Conservation (phyloP, 2,329 filamentous ascomycete species). For the Alternaria longipes region DNA sequence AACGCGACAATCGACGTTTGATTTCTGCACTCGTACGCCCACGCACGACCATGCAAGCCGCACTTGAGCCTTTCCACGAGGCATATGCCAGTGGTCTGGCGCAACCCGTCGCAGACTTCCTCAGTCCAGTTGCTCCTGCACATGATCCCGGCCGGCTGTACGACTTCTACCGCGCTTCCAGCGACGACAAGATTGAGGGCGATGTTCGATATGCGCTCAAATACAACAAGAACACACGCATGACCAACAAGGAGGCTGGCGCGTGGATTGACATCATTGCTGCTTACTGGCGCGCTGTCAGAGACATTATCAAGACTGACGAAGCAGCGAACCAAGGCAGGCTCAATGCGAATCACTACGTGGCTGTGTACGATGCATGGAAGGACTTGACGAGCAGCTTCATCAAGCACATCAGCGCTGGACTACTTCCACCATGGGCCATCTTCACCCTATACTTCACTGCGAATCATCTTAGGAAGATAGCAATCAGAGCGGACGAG, state of each 20-base stretch:
- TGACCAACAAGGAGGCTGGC: constrained; percentile 73
- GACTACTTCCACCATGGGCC: constrained; percentile 86
- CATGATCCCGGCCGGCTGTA: constrained; percentile 72
- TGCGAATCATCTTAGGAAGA: constrained; percentile 84
- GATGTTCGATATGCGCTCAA: constrained; percentile 78
- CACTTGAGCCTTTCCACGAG: constrained; percentile 77
- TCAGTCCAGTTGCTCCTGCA: constrained; percentile 74
- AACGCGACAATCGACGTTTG: constrained; percentile 8
- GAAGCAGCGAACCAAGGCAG: constrained; percentile 60
- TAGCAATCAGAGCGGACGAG: constrained; percentile 90
- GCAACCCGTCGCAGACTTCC: constrained; percentile 75
- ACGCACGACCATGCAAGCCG: constrained; percentile 68
- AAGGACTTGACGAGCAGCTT: constrained; percentile 81
- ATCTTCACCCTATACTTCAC: constrained; percentile 88
- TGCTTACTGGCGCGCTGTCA: constrained; percentile 83
- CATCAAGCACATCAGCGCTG: constrained; percentile 80
- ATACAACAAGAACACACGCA: constrained; percentile 64
- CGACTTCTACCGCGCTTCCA: constrained; percentile 76
- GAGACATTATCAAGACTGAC: constrained; percentile 74
- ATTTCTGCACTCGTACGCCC: constrained; percentile 3
- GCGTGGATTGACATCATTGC: constrained; percentile 90
- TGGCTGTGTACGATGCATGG: constrained; percentile 87
- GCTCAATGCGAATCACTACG: constrained; percentile 69
- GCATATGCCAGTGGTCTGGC: constrained; percentile 74
- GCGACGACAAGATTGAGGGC: constrained; percentile 69